Base-by-base conservation (phyloP, 495 filamentous ascomycete species). In the Hypoxylon lenormandii region DNA sequence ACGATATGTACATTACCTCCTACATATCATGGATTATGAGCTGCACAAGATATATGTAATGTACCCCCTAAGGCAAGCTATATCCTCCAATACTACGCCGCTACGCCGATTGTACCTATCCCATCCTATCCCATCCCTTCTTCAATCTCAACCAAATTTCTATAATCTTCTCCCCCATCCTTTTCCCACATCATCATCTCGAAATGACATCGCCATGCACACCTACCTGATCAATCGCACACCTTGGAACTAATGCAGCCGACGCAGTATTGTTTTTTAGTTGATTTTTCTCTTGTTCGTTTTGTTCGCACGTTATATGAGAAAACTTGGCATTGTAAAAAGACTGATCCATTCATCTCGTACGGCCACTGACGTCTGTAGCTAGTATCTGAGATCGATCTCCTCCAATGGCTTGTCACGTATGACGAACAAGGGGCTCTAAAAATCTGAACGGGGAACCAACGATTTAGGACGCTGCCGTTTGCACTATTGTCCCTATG, bases 401-500 rank as follows among this genome's bases (percentile, higher is more conserved):
- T 33, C 10, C 30, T 33, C 72, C 64, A 68, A 62, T 66, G 46
- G 52, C 56, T 70, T 71, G 69, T 76, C 74, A 70, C 62, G 72
- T 76, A 73, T 64, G 64, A 76, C 72, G 66, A 72, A 43, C 56
- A 64, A 61, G 58, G 58, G 38, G 50, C n/a, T 30, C 3, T 66
- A 30, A 55, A 67, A 55, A 67, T 62, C 60, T 72, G 18, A 43
- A 62, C 59, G 53, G 22, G 58, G 51, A 48, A 48, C 64, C 69
- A 64, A 58, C 48, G 37, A 57, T 69, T 74, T 72, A 67, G 66
- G 58, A 58, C 50, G 50, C 11, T 49, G 55, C 69, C 72, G 74
- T 76, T 76, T 76, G 69, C 62, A 72, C 64, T 46, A 69, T 74
- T 53, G 40, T 58, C 61, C 38, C 15, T 57, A n/a, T 7, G 58